Evolutionary conservation across 2,329 filamentous ascomycete genomes (phyloP), one percentile per base, ranked within the genome.

Genomic region (Fusarium domesticum): DNA sequence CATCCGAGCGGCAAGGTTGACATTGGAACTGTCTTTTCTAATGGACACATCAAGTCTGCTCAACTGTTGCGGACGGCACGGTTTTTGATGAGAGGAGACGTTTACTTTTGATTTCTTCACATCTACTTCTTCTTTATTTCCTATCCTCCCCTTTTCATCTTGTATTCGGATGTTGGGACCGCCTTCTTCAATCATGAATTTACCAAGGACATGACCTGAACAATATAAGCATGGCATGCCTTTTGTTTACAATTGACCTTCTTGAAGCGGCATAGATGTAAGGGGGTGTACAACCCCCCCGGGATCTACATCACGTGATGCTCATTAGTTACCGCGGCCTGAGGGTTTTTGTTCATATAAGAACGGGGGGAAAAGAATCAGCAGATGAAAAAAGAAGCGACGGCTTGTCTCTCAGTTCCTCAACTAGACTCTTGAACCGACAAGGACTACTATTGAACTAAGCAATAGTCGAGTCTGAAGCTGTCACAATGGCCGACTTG

Each of bases 1-100:
- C 74, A 77, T 50, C 72, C 75, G 0, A 72, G 70, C 28, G 74
- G 74, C 2, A 65, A 49, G 35, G 60, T 77, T 15, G 70, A 74
- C 42, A 71, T 78, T 16, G 69, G 71, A 2, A 71, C 71, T 1
- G 67, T 61, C 10, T 61, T 72, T 20, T 53, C 44, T 15, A 53
- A 68, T 18, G 73, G 70, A 0, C 54, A 60, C 32, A 66, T 77
- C 16, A 57, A 66, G 40, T 71, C 70, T 14, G 75, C 73, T 0
- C 67, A 72, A 45, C 51, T 78, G 19, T 62, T 72, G 48, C 64
- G 74, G 16, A 78, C 75, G 0, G 73, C 72, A 6, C 67, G 72
- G 39, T 60, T 76, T 5, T 35, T 78, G 50, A 77, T 77, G 73
- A 72, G 71, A 46, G 75, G 75, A 0, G 56, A 69, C 5, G 70